These are phyloP conservation scores for Xylaria flabelliformis DNA, from an alignment of 495 filamentous ascomycete genomes.

Conservation along the genomic window DNA sequence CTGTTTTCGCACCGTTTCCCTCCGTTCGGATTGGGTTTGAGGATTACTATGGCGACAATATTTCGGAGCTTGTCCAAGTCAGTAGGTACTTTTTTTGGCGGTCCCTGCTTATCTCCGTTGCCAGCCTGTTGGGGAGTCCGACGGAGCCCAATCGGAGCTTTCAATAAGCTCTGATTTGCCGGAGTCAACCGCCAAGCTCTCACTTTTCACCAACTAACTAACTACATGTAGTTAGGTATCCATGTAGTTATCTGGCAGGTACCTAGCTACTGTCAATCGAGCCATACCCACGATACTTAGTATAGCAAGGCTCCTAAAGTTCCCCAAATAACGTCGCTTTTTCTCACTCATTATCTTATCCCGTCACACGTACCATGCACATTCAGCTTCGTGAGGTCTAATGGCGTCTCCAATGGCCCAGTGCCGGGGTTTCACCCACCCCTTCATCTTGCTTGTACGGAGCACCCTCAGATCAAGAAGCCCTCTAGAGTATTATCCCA, in stretches of 20 bases:
- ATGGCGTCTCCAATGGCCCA: slow-evolving; percentile 20
- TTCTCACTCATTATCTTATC: not conserved
- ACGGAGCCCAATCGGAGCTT: slow-evolving; percentile 30
- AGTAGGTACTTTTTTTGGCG: slow-evolving; percentile 32
- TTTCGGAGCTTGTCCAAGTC: slow-evolving; percentile 35
- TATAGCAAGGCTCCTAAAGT: not conserved
- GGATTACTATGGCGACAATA: slow-evolving; percentile 6
- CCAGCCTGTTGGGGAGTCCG: slow-evolving; percentile 44
- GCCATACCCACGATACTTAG: not conserved
- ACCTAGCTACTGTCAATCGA: not conserved
- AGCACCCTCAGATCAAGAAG: slow-evolving; percentile 19
- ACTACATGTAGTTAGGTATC: not conserved
- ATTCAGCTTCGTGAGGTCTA: not conserved
- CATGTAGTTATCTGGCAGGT: not conserved
- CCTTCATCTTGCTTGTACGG: slow-evolving; percentile 26
- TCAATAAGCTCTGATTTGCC: slow-evolving; percentile 1
- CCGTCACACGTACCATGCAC: not conserved
- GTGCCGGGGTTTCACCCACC: slow-evolving; percentile 27
- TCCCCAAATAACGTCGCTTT: not conserved
- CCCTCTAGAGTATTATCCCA: slow-evolving; percentile 2
- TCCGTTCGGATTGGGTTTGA: slow-evolving; percentile 17
- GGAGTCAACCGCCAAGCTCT: too few species aligned
- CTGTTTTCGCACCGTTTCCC: slow-evolving; percentile 27
- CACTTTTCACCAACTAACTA: too few species aligned
- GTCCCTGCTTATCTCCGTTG: slow-evolving; percentile 1